Percentiles rank a stretch among this genome's conserved stretches.
Conservation (phyloP, 352 stramenopile genomes). For the Phytopythium delawarense region DNA sequence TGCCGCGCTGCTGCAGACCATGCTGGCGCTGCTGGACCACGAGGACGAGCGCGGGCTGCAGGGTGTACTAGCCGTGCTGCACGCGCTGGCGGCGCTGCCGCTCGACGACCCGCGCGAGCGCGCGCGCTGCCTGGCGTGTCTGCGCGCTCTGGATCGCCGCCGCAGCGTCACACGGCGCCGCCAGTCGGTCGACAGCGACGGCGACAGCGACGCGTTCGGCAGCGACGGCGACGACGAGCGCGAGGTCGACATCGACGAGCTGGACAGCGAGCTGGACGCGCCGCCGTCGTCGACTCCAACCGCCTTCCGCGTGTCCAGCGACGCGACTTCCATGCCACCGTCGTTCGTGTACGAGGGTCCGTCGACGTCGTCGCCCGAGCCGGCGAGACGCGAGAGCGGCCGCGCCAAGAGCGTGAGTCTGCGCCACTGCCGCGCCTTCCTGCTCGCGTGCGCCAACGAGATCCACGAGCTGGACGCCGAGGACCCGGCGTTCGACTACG, state of each 20-base stretch:
- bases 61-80: conserved; percentile 46
- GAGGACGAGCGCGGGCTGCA: conserved; percentile 39
- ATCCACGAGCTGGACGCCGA: conserved; percentile 76
- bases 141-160: conserved; percentile 25
- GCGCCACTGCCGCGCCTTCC: conserved; percentile 57
- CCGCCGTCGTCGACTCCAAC: background rate
- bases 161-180: background rate
- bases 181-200: background rate
- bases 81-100: conserved; percentile 32
- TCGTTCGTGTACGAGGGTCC: conserved; percentile 3
- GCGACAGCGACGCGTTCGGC: conserved; percentile 5
- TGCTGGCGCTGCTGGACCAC: conserved; percentile 56
- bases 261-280: background rate
- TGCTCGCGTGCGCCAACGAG: conserved; percentile 74
- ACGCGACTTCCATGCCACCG: background rate
- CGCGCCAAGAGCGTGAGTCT: conserved; percentile 42
- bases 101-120: conserved; percentile 37
- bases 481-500: conserved; percentile 69
- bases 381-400: conserved; percentile 17
- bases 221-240: background rate
- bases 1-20: conserved; percentile 48
- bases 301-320: background rate
- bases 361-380: background rate
- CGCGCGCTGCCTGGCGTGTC: conserved; percentile 30
- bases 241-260: conserved; percentile 1